A percentile compares a stretch with the other conserved stretches of the same genome.
Conservation (phyloP, 2,329 filamentous ascomycete species). For the Neonectria sp. region DNA sequence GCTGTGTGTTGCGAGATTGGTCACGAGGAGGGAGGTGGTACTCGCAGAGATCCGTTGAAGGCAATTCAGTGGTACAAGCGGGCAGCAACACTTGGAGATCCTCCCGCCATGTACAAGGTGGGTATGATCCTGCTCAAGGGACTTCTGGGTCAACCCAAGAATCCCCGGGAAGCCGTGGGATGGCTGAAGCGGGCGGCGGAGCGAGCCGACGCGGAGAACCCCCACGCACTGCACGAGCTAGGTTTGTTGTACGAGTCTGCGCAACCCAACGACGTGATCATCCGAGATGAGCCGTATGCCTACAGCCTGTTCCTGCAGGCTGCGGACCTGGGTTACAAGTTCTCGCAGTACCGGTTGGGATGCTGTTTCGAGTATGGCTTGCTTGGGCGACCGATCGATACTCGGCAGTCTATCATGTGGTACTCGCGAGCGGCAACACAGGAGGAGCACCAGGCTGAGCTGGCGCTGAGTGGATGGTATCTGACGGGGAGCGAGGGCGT, state of each 20-base stretch:
- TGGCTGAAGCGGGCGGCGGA: slow-evolving; percentile 97
- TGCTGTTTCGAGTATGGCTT: slow-evolving; percentile 91
- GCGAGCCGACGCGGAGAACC: slow-evolving; percentile 88
- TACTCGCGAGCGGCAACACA: slow-evolving; percentile 93
- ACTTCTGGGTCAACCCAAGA: slow-evolving; percentile 87
- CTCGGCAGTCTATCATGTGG: slow-evolving; percentile 90
- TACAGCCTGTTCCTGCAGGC: slow-evolving; percentile 87
- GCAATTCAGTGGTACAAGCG: slow-evolving; percentile 99
- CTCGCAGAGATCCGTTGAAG: slow-evolving; percentile 90
- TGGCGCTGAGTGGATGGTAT: slow-evolving; percentile 92
- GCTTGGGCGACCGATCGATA: slow-evolving; percentile 86
- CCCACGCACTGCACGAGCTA: slow-evolving; percentile 94
- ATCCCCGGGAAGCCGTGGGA: slow-evolving; percentile 86
- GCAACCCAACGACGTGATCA: slow-evolving; percentile 77
- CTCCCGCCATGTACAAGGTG: slow-evolving; percentile 97
- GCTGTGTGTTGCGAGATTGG: slow-evolving; percentile 98
- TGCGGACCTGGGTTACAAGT: slow-evolving; percentile 92
- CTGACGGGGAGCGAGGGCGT: slow-evolving; percentile 91
- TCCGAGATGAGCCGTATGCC: slow-evolving; percentile 87
- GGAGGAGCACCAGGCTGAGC: slow-evolving; percentile 93
- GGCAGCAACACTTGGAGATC: slow-evolving; percentile 90
- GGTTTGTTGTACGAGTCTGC: slow-evolving; percentile 77
- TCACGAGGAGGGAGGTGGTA: slow-evolving; percentile 93
- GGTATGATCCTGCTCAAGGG: slow-evolving; percentile 97
- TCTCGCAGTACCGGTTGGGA: slow-evolving; percentile 91